Conservation (phyloP, 352 stramenopile species). For the Saprolegnia parasitica region DNA sequence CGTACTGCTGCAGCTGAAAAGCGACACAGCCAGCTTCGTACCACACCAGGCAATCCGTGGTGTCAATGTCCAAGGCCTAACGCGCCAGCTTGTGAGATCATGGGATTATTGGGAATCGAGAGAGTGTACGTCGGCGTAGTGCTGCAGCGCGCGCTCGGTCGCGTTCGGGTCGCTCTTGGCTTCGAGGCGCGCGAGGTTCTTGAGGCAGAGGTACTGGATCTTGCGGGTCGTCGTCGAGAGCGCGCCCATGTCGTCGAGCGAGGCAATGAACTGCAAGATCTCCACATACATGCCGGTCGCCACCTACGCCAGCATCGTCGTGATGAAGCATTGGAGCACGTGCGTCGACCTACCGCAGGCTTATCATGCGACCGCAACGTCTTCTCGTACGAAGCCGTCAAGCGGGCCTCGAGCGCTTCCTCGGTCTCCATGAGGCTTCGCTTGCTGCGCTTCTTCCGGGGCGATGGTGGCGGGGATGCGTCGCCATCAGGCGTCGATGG, state of each 20-base stretch:
- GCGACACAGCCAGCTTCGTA: constrained; percentile 22
- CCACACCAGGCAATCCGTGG: constrained; percentile 25
- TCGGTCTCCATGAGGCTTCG: constrained; percentile 18
- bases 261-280: constrained; percentile 7
- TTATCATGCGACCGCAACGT: constrained; percentile 11
- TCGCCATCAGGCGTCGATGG: neutral
- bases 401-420: constrained; percentile 21
- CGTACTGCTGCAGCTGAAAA: constrained; percentile 18
- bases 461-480: neutral
- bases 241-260: neutral
- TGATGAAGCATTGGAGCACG: neutral
- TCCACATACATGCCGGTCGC: constrained; percentile 21
- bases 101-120: neutral
- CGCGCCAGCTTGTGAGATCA: neutral
- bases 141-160: constrained; percentile 11
- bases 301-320: constrained; percentile 12
- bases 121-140: constrained; percentile 24
- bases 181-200: constrained; percentile 23
- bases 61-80: constrained; percentile 25
- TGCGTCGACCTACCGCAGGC: constrained; percentile 13
- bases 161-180: neutral
- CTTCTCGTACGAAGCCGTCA: constrained; percentile 27
- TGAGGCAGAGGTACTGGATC: constrained; percentile 26
- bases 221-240: constrained; percentile 19
- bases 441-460: constrained; percentile 13